Conservation (phyloP, 768 basidiomycete species). For the Favolaschia claudopus region DNA sequence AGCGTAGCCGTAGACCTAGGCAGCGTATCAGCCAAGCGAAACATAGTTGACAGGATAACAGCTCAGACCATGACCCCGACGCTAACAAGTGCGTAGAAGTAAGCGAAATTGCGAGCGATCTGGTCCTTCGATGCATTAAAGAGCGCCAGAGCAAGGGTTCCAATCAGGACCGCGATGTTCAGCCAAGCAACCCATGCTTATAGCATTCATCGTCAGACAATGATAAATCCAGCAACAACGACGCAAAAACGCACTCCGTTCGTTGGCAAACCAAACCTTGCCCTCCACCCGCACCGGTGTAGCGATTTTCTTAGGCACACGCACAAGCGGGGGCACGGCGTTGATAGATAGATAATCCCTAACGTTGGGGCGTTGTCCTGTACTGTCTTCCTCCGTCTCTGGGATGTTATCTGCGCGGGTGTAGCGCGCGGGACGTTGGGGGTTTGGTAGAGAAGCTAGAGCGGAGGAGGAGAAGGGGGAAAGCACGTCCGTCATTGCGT, state of each 20-base stretch:
- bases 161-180: slow-evolving; percentile 83
- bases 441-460: slow-evolving; percentile 53
- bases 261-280: slow-evolving; percentile 98
- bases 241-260: slow-evolving; percentile 68
- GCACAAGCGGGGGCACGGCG: slow-evolving; percentile 64
- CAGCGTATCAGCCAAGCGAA: neutral
- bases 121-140: slow-evolving; percentile 85
- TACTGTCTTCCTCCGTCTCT: slow-evolving; percentile 55
- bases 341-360: slow-evolving; percentile 82
- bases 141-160: slow-evolving; percentile 84
- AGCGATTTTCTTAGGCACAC: slow-evolving; percentile 83
- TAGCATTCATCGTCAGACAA: neutral
- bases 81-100: slow-evolving; percentile 83
- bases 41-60: neutral
- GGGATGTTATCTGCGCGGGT: slow-evolving; percentile 80
- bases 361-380: slow-evolving; percentile 66
- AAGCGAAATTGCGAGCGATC: slow-evolving; percentile 80
- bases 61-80: slow-evolving; percentile 66
- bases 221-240: neutral
- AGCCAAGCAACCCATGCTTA: slow-evolving; percentile 94
- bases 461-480: slow-evolving; percentile 78
- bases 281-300: slow-evolving; percentile 88
- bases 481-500: slow-evolving; percentile 62
- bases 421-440: slow-evolving; percentile 57
- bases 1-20: slow-evolving; percentile 86